Conservation (phyloP, 192 early-diverging fungal species). For the Coemansia sp. region DNA sequence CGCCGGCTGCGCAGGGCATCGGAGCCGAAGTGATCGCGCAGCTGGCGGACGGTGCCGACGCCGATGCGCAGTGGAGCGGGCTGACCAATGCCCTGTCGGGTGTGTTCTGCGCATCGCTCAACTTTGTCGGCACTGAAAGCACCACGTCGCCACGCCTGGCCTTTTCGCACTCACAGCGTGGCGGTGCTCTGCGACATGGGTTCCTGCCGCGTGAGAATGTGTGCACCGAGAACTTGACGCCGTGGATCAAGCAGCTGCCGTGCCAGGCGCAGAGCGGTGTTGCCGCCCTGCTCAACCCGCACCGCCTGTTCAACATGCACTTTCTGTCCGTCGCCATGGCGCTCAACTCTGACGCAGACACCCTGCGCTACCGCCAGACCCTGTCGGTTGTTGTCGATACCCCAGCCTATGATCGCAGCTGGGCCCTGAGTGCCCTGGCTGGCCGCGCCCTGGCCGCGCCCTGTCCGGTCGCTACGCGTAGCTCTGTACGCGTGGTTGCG, state of each 20-base stretch:
- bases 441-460: slow-evolving; percentile 41
- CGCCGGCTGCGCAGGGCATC: slow-evolving; percentile 59
- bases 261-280: slow-evolving; percentile 91
- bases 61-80: slow-evolving; percentile 76
- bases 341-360: slow-evolving; percentile 52
- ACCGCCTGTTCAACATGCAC: slow-evolving; percentile 85
- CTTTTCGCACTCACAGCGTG: slow-evolving; percentile 30
- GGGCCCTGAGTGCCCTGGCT: slow-evolving; percentile 52
- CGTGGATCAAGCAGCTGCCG: slow-evolving; percentile 94
- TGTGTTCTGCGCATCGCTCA: slow-evolving; percentile 93
- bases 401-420: slow-evolving; percentile 30
- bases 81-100: slow-evolving; percentile 90
- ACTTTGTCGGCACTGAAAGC: slow-evolving; percentile 81
- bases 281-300: slow-evolving; percentile 83
- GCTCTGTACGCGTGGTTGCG: slow-evolving; percentile 36
- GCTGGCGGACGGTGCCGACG: slow-evolving; percentile 46
- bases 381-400: slow-evolving; percentile 82
- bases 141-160: slow-evolving; percentile 59
- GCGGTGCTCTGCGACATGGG: slow-evolving; percentile 62
- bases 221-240: slow-evolving; percentile 98
- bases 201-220: slow-evolving; percentile 87
- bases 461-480: slow-evolving; percentile 55
- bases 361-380: slow-evolving; percentile 67
- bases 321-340: slow-evolving; percentile 88
- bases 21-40: slow-evolving; percentile 77